Base-by-base conservation (phyloP, 768 basidiomycete genomes). In the Amanita muscaria region DNA sequence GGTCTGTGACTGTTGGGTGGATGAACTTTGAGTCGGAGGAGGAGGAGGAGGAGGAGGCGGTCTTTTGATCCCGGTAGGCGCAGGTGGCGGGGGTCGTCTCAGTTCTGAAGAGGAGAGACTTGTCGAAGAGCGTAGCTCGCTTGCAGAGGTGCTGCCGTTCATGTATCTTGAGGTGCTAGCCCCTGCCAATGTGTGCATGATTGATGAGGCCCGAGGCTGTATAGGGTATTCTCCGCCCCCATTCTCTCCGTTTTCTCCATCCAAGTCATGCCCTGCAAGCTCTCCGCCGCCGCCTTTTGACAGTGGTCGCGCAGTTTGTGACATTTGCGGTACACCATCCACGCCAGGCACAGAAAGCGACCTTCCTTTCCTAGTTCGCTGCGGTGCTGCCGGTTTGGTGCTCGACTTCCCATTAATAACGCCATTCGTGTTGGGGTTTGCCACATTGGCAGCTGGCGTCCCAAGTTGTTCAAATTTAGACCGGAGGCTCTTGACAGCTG, bases 381-480 rank as follows among this genome's bases (percentile, higher is more conserved):
- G 27, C n/a, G 11, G 40, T 24, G n/a, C 15, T 5, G 39, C 24
- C 25, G 39, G 15, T 15, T 29, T 40, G 24, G 12, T 22, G 15
- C 7, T 25, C 4, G 38, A 12, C 23, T 19, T 12, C 7, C 38
- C 40, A 41, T 30, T 21, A 3, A 18, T 16, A 9, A 15, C 16
- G 25, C n/a, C n/a, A 30, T 16, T 30, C n/a, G 7, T 14, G 12
- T 40, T n/a, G 3, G 9, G 38, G 5, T 21, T 10, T 15, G 15
- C 21, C 8, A 5, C 18, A 12, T 7, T 12, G 6, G n/a, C 38
- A 10, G 24, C 18, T 5, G 38, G 25, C 36, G 66, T 64, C 3
- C 83, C 79, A 19, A 85, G 63, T 52, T 78, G 73, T 57, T 88
- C 85, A 55, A 87, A 88, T 54, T 67, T 75, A 23, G 80, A 83